Conservation (phyloP, 1,139 yeast genomes). For the Lodderomyces jiufengensis region DNA sequence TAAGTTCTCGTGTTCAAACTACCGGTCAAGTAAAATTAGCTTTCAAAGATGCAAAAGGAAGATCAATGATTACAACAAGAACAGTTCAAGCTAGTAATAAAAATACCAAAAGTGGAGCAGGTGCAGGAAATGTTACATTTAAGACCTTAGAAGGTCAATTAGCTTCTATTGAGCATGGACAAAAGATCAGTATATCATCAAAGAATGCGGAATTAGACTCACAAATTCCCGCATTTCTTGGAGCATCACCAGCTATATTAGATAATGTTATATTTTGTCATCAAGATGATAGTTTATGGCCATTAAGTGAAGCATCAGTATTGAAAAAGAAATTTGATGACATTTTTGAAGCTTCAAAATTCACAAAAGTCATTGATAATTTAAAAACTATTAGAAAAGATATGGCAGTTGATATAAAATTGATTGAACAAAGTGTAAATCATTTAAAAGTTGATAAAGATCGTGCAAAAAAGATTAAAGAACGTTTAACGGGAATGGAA, state of each 20-base stretch:
- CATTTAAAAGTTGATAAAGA: constrained; percentile 72
- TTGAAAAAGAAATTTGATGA: constrained; percentile 93
- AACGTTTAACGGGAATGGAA: constrained; percentile 44
- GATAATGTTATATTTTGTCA: constrained; percentile 96
- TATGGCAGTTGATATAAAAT: constrained; percentile 66
- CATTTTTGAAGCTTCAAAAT: constrained; percentile 91
- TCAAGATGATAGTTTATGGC: constrained; percentile 98
- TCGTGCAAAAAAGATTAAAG: constrained; percentile 59
- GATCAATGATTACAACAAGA: constrained; percentile 81
- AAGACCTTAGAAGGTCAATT: constrained; percentile 91
- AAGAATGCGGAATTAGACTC: constrained; percentile 83
- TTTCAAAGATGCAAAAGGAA: constrained; percentile 68
- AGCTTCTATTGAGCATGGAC: constrained; percentile 61
- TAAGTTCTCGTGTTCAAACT: constrained; percentile 71
- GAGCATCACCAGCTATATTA: constrained; percentile 82
- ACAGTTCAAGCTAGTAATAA: constrained; percentile 73
- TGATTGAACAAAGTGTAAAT: constrained; percentile 73
- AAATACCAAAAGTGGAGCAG: constrained; percentile 8
- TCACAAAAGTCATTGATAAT: constrained; percentile 83
- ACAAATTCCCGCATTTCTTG: constrained; percentile 77
- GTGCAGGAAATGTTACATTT: constrained; percentile 54
- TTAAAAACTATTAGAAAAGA: constrained; percentile 76
- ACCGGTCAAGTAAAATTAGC: constrained; percentile 90
- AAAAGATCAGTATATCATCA: constrained; percentile 71
- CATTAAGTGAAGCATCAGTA: constrained; percentile 84